Percentiles rank a stretch among this genome's conserved stretches.
Conservation (phyloP, 179 eudicot genomes). For the Silene noctiflora region DNA sequence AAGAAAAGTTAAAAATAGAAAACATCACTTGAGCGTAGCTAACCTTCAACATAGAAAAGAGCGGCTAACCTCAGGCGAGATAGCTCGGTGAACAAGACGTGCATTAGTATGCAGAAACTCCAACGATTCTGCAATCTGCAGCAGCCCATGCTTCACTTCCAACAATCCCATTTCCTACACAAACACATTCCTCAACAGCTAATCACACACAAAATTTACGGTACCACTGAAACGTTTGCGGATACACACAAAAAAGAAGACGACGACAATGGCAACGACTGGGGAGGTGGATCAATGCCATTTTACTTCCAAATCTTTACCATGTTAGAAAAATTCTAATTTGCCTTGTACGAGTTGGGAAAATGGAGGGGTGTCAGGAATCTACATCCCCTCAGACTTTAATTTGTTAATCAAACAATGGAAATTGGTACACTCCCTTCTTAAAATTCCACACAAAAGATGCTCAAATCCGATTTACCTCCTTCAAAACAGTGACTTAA, state of each 20-base stretch:
- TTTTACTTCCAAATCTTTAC: neutral
- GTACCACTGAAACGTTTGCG: constrained; percentile 36
- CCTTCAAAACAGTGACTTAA: neutral
- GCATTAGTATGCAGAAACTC: constrained; percentile 95
- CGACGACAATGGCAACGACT: neutral
- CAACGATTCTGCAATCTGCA: constrained; percentile 87
- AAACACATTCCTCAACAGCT: constrained; percentile 9
- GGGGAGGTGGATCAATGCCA: neutral
- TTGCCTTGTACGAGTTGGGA: neutral
- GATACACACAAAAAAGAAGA: neutral
- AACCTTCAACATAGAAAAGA: neutral
- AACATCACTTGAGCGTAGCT: neutral
- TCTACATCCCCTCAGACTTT: neutral
- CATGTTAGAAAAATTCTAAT: too few species aligned
- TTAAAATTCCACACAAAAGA: neutral
- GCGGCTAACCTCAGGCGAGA: constrained; percentile 80
- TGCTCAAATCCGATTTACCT: neutral
- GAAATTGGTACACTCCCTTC: neutral
- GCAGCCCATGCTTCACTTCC: constrained; percentile 96
- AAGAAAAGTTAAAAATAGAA: neutral
- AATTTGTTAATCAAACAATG: neutral
- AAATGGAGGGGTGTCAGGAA: neutral
- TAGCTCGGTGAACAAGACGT: constrained; percentile 73
- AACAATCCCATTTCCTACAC: constrained; percentile 88
- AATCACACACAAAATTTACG: neutral